Evolutionary conservation across 139 green algal genomes (phyloP).

Genomic region (Coccomyxa sp.): DNA sequence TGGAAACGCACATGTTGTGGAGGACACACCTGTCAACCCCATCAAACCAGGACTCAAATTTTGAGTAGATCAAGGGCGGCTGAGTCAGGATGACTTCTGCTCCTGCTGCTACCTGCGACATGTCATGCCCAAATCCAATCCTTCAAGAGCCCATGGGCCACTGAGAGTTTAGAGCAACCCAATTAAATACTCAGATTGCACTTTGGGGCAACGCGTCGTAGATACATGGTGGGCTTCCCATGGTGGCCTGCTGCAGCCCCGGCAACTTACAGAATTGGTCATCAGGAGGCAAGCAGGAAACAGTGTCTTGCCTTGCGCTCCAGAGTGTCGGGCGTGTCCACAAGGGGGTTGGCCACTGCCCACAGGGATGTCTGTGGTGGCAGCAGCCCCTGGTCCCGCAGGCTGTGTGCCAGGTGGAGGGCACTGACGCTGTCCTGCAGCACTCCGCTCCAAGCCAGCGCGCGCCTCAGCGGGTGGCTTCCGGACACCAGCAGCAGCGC

Average conservation of each 20-base stretch:
- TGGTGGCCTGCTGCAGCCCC: not conserved
- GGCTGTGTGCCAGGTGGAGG: conserved; percentile 29
- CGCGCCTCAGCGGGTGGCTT: conserved; percentile 51
- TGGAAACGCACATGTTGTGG: not conserved
- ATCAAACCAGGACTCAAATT: conserved; percentile 48
- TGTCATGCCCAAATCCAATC: too few relatives aligned
- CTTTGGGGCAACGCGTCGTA: too few relatives aligned
- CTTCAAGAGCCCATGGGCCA: too few relatives aligned
- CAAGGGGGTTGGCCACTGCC: conserved; percentile 72
- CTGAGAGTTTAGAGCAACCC: too few relatives aligned
- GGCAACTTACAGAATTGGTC: not conserved
- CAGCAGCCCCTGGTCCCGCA: conserved; percentile 35
- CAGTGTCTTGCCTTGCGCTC: conserved; percentile 33
- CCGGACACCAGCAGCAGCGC: conserved; percentile 68
- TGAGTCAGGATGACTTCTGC: conserved; percentile 69
- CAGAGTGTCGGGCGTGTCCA: conserved; percentile 23
- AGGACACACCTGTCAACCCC: conserved; percentile 24
- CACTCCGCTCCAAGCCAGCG: conserved; percentile 31
- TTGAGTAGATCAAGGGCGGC: conserved; percentile 56
- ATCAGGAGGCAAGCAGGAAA: too few relatives aligned
- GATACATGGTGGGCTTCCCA: too few relatives aligned
- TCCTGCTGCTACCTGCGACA: conserved; percentile 48
- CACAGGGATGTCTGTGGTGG: conserved; percentile 43
- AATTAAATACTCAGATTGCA: too few relatives aligned
- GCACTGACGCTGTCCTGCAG: conserved; percentile 40